phyloP scores from a whole-genome alignment of 1,284 basidiomycete genomes.

The Apiotrichum sp. region DNA sequence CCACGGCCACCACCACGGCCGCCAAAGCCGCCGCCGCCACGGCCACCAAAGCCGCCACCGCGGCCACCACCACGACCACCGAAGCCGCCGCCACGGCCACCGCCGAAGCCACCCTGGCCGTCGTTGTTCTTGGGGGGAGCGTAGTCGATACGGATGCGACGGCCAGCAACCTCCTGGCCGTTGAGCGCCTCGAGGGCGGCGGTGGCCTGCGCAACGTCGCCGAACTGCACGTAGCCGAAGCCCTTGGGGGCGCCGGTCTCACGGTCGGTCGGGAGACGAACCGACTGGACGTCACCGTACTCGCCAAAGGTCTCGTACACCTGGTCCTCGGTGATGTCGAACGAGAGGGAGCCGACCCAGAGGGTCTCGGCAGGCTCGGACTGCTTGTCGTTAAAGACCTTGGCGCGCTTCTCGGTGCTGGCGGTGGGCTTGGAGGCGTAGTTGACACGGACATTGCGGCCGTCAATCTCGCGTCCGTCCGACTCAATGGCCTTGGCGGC shows the following conservation, averaged over 20 bases:
- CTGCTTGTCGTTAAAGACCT: constrained; percentile 65
- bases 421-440: constrained; percentile 55
- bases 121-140: constrained; percentile 46
- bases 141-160: constrained; percentile 78
- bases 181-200: constrained; percentile 66
- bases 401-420: constrained; percentile 66
- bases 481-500: constrained; percentile 69
- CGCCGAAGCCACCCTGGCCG: constrained; percentile 22
- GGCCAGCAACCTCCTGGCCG: constrained; percentile 76
- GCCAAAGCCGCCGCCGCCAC: constrained; percentile 16
- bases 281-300: constrained; percentile 79
- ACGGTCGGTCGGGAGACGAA: constrained; percentile 87
- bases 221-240: constrained; percentile 95
- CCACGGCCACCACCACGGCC: constrained; percentile 50
- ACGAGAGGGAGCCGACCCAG: constrained; percentile 89
- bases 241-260: constrained; percentile 86
- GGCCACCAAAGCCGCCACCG: constrained; percentile 32
- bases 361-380: constrained; percentile 70
- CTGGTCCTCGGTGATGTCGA: constrained; percentile 70
- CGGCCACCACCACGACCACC: constrained; percentile 29
- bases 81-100: constrained; percentile 46
- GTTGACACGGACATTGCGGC: constrained; percentile 82
- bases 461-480: constrained; percentile 82
- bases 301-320: constrained; percentile 91
- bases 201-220: constrained; percentile 70